Evolutionary conservation across 208 protist genomes (phyloP).

Genomic region (Acanthamoeba pearcei): DNA sequence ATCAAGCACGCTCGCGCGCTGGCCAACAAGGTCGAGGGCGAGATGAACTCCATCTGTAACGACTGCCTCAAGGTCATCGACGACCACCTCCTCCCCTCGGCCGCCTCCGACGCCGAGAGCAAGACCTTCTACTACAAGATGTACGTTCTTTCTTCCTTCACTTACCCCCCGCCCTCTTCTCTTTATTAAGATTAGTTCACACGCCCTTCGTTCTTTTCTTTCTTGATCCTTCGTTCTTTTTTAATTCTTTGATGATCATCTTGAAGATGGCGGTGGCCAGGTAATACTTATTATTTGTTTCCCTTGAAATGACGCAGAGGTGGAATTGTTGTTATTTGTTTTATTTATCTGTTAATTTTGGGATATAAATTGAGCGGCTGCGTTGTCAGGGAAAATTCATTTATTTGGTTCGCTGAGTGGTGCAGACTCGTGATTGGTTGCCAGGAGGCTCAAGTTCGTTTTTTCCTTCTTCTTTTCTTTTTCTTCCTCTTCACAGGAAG

Average conservation of each 20-base stretch:
- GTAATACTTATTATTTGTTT: too few species aligned
- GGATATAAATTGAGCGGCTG: too few species aligned
- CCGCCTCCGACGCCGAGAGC: constrained; percentile 82
- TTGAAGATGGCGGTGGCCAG: too few species aligned
- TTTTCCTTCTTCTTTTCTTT: not conserved
- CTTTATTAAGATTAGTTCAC: not conserved
- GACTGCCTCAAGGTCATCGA: constrained; percentile 97
- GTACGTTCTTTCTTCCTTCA: not conserved
- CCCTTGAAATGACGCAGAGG: too few species aligned
- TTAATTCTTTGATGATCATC: not conserved
- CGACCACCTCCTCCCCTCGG: constrained; percentile 96
- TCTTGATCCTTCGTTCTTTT: constrained; percentile 26
- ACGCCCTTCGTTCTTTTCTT: not conserved
- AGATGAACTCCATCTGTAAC: constrained; percentile 97
- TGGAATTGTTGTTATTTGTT: too few species aligned
- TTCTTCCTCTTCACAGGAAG: constrained; percentile 78
- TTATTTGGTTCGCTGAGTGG: too few species aligned
- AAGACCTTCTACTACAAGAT: constrained; percentile 95
- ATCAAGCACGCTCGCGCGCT: constrained; percentile 87
- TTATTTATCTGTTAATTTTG: not conserved
- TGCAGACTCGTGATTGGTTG: too few species aligned
- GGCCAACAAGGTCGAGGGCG: constrained; percentile 94
- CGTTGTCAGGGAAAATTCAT: too few species aligned
- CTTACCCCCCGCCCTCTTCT: not conserved
- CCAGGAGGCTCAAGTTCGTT: not conserved